Conservation (phyloP, 192 early-diverging fungal species). For the Piromyces sp. region DNA sequence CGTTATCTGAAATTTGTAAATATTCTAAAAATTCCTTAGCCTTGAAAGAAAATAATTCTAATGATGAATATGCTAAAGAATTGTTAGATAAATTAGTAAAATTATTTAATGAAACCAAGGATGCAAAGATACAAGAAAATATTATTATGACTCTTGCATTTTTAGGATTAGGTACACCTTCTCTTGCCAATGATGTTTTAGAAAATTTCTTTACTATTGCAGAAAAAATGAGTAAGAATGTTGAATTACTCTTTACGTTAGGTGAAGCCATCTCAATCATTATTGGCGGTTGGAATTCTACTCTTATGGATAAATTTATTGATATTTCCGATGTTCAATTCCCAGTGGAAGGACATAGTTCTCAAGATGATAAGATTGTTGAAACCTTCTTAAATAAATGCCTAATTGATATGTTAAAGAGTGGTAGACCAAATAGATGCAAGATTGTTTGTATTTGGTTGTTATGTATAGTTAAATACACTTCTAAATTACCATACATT, state of each 20-base stretch:
- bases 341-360: conserved; percentile 3
- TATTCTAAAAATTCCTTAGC: conserved; percentile 21
- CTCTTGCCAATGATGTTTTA: conserved; percentile 10
- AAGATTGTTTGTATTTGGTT: conserved; percentile 66
- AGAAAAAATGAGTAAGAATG: conserved; percentile 45
- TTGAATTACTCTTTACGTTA: conserved; percentile 67
- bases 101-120: conserved; percentile 40
- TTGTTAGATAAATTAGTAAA: conserved; percentile 25
- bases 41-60: not conserved
- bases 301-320: conserved; percentile 44
- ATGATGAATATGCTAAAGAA: not conserved
- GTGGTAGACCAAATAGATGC: conserved; percentile 25
- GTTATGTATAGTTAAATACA: conserved; percentile 58
- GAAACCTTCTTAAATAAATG: conserved; percentile 28
- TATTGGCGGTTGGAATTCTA: conserved; percentile 45
- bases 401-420: conserved; percentile 29
- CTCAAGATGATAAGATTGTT: conserved; percentile 11
- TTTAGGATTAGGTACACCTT: conserved; percentile 25
- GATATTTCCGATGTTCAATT: conserved; percentile 42
- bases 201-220: conserved; percentile 37
- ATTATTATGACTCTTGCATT: conserved; percentile 50
- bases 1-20: conserved; percentile 56
- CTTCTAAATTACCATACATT: conserved; percentile 16
- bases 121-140: conserved; percentile 61
- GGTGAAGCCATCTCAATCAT: conserved; percentile 59